A percentile compares a stretch with the other conserved stretches of the same genome.
Conservation (phyloP, 2,329 filamentous ascomycete species). For the Aspergillus sp. region DNA sequence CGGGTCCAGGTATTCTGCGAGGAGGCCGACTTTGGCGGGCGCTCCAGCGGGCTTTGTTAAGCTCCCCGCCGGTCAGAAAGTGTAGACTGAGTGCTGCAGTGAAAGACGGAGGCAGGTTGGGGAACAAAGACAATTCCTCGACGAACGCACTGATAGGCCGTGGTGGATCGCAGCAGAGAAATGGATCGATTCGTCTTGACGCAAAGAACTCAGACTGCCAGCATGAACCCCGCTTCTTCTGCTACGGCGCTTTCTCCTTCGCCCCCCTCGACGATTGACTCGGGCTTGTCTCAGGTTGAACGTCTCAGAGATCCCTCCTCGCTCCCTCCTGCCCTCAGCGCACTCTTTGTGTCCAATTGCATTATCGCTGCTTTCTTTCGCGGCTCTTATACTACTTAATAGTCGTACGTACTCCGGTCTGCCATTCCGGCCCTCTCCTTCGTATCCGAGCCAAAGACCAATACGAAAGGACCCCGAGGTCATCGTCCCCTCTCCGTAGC, state of each 20-base stretch:
- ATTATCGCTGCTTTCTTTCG: neutral
- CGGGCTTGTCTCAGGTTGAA: neutral
- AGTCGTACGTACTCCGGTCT: slow-evolving; percentile 5
- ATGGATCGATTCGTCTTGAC: slow-evolving; percentile 8
- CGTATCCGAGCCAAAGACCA: slow-evolving; percentile 14
- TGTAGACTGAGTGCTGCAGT: neutral
- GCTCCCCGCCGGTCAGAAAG: neutral
- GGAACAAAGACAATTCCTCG: neutral
- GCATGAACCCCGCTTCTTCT: neutral
- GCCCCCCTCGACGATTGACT: neutral
- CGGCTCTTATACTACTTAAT: neutral
- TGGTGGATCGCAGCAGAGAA: neutral
- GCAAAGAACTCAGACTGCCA: slow-evolving; percentile 2
- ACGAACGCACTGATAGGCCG: neutral
- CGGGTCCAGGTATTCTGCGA: neutral
- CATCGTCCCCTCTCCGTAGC: slow-evolving; percentile 6
- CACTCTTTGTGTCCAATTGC: slow-evolving; percentile 12
- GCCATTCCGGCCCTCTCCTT: slow-evolving; percentile 8
- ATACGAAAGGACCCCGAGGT: slow-evolving; percentile 3
- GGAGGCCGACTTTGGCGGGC: neutral
- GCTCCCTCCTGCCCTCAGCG: neutral
- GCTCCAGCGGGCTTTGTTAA: neutral
- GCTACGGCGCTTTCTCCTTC: slow-evolving; percentile 2
- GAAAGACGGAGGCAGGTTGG: neutral
- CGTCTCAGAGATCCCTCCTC: neutral